These are phyloP conservation scores for Cercospora brassicicola DNA, from an alignment of 2,329 filamentous ascomycete species.

Conservation along the genomic window DNA sequence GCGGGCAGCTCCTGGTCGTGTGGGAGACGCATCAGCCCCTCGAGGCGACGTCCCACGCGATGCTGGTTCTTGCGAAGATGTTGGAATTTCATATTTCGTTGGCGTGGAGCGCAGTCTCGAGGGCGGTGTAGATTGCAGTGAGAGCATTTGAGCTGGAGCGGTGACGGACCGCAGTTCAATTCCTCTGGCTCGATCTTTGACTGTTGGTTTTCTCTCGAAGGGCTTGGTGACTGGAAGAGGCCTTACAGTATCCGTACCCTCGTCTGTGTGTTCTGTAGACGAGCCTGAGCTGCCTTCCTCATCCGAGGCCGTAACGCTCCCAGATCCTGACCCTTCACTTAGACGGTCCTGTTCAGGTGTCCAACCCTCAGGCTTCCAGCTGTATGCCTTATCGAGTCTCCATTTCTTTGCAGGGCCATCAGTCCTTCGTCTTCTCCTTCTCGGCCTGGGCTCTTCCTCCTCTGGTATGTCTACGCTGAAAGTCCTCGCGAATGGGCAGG, in stretches of 20 bases:
- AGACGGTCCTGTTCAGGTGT: slow-evolving; percentile 19
- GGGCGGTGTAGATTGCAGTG: slow-evolving; percentile 47
- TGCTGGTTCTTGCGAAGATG: not conserved
- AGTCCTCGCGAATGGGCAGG: slow-evolving; percentile 77
- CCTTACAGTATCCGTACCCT: slow-evolving; percentile 17
- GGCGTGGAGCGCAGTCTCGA: slow-evolving; percentile 35
- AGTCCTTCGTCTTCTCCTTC: slow-evolving; percentile 68
- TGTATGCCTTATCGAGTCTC: slow-evolving; percentile 46
- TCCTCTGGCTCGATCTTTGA: slow-evolving; percentile 26
- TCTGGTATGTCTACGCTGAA: slow-evolving; percentile 75
- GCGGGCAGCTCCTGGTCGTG: not conserved
- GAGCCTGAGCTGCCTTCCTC: slow-evolving; percentile 28
- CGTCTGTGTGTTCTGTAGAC: slow-evolving; percentile 21
- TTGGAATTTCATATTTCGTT: not conserved
- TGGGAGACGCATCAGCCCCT: not conserved
- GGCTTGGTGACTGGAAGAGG: slow-evolving; percentile 24
- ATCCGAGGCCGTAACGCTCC: slow-evolving; percentile 24
- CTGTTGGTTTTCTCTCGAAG: slow-evolving; percentile 19
- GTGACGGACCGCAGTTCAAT: slow-evolving; percentile 38
- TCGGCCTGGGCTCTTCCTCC: slow-evolving; percentile 60
- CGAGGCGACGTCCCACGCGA: not conserved
- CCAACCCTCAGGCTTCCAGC: slow-evolving; percentile 48
- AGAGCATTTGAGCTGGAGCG: slow-evolving; percentile 44
- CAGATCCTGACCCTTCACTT: slow-evolving; percentile 24
- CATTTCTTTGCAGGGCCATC: slow-evolving; percentile 56